These are phyloP conservation scores for Trichoderma lentiforme DNA, from an alignment of 2,329 filamentous ascomycete species.

Conservation along the genomic window DNA sequence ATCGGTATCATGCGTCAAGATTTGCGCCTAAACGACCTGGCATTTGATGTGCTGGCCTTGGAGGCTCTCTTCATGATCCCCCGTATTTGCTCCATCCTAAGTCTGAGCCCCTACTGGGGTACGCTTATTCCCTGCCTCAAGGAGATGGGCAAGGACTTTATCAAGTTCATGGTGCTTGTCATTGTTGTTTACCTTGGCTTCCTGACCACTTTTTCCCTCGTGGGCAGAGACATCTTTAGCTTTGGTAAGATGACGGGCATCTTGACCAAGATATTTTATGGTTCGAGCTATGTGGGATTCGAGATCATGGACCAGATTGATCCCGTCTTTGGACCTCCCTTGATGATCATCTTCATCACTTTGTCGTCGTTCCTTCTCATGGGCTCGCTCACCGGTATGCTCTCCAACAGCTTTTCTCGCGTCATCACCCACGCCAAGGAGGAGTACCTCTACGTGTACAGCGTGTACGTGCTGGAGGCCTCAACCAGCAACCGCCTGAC, in stretches of 20 bases:
- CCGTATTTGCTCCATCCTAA: constrained; percentile 81
- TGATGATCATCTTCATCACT: constrained; percentile 71
- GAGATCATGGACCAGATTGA: constrained; percentile 61
- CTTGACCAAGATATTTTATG: constrained; percentile 77
- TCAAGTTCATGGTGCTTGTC: constrained; percentile 79
- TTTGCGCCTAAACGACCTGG: constrained; percentile 64
- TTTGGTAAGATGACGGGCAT: constrained; percentile 70
- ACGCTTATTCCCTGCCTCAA: constrained; percentile 86
- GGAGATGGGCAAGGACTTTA: constrained; percentile 90
- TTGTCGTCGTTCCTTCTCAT: constrained; percentile 76
- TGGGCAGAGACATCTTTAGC: constrained; percentile 67
- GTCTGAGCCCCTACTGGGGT: constrained; percentile 85
- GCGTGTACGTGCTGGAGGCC: constrained; percentile 61
- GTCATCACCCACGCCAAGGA: constrained; percentile 64
- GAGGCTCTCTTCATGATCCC: constrained; percentile 90
- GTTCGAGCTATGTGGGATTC: constrained; percentile 72
- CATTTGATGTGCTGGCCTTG: constrained; percentile 85
- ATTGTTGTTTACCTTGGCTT: constrained; percentile 84
- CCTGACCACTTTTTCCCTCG: constrained; percentile 77
- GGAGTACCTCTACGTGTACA: constrained; percentile 77
- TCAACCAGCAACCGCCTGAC: constrained; percentile 67
- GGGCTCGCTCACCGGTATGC: constrained; percentile 73
- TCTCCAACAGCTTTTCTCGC: constrained; percentile 70
- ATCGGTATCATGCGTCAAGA: constrained; percentile 48
- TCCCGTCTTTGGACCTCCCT: constrained; percentile 55